Percentiles rank a stretch among this genome's conserved stretches.
These are phyloP conservation scores for Tuber brumale DNA, from an alignment of 495 filamentous ascomycete genomes.

Conservation along the genomic window DNA sequence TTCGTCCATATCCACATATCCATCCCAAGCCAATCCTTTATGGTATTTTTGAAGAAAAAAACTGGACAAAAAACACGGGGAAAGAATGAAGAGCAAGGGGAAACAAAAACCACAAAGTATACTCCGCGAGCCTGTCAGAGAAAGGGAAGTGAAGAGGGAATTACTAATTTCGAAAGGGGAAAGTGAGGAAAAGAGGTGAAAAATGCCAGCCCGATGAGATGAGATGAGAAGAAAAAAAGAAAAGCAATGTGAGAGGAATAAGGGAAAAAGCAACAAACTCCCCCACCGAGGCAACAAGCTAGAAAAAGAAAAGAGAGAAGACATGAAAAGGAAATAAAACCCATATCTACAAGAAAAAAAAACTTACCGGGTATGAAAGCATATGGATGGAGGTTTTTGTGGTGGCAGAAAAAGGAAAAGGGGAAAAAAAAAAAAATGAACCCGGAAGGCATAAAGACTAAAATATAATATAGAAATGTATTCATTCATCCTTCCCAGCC, in stretches of 20 bases:
- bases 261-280: conserved; percentile 1
- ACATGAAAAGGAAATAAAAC: neutral
- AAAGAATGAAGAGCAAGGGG: neutral
- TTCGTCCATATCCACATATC: conserved; percentile 3
- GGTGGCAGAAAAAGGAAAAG: neutral
- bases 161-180: neutral
- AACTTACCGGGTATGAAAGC: neutral
- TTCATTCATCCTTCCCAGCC: conserved; percentile 1
- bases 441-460: neutral
- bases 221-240: neutral
- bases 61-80: neutral
- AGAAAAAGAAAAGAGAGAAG: neutral
- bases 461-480: neutral
- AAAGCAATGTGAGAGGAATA: neutral
- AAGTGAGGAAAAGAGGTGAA: neutral
- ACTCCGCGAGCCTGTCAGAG: neutral
- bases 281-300: neutral
- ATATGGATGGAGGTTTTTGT: neutral
- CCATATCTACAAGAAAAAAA: conserved; percentile 4
- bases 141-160: neutral
- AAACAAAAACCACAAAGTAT: neutral
- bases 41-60: neutral
- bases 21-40: neutral
- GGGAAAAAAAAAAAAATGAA: neutral
- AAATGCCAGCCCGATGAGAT: conserved; percentile 1